These are phyloP conservation scores for Harrya chromipes DNA, from an alignment of 768 basidiomycete species.

Conservation along the genomic window DNA sequence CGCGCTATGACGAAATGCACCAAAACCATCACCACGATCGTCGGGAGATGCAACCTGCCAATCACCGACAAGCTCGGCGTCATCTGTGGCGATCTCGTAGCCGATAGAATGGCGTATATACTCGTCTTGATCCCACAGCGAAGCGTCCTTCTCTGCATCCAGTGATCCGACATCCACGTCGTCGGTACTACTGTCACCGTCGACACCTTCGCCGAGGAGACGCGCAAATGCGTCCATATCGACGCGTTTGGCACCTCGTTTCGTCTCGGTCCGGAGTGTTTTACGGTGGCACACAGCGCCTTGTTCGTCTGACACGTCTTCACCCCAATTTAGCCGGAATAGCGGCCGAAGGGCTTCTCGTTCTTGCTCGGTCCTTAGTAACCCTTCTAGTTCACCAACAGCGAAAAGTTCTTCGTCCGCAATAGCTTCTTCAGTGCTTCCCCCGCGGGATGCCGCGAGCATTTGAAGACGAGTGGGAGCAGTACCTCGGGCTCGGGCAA, in stretches of 20 bases:
- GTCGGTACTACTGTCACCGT: conserved; percentile 23
- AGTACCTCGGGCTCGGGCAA: conserved; percentile 23
- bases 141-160: conserved; percentile 23
- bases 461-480: conserved; percentile 66
- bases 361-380: conserved; percentile 55
- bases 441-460: conserved; percentile 56
- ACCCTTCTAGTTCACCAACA: conserved; percentile 61
- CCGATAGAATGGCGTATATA: conserved; percentile 6
- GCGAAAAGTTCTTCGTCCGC: conserved; percentile 70
- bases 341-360: conserved; percentile 38
- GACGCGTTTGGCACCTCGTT: conserved; percentile 40
- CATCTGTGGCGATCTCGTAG: conserved; percentile 14
- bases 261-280: conserved; percentile 14
- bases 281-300: background rate
- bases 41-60: conserved; percentile 45
- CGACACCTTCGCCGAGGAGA: conserved; percentile 40
- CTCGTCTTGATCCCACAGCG: conserved; percentile 13
- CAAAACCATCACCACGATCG: conserved; percentile 9
- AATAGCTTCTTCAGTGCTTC: conserved; percentile 47
- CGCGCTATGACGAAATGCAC: conserved; percentile 8
- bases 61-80: conserved; percentile 40
- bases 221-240: conserved; percentile 55
- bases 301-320: conserved; percentile 28
- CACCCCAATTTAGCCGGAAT: conserved; percentile 38
- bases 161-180: conserved; percentile 20